Evolutionary conservation across 2,329 filamentous ascomycete genomes (phyloP), one percentile per base, ranked within the genome.

Genomic region (Aspergillus pseudotamarii): DNA sequence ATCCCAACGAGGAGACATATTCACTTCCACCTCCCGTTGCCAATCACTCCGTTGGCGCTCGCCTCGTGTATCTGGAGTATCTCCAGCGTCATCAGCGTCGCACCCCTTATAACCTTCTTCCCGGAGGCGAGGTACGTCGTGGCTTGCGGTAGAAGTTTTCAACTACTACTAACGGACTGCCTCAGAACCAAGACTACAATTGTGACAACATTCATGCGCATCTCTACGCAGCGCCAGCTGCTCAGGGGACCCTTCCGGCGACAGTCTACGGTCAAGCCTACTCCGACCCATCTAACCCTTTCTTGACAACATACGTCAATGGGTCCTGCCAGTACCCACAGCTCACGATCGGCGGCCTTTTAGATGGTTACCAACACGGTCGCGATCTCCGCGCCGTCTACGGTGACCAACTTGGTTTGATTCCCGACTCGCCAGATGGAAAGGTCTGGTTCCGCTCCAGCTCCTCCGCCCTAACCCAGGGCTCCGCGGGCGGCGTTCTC

Each of bases 241-340:
- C 58, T 16, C 55, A 62, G 32, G 63, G 59, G 1, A 58, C 67
- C 10, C 64, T 70, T 8, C 69, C 76, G 0, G 65, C 76, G 3
- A 68, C 70, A 0, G 72, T 79, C 58, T 78, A 79, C 56, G 75
- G 72, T 8, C 73, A 78, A 57, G 73, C 76, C 8, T 79, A 79
- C 63, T 68, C 73, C 6, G 76, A 78, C 54, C 66, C 73, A 0
- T 68, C 68, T 6, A 78, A 79, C 41, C 77, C 77, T 0, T 79
- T 79, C 48, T 46, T 72, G 11, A 59, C 57, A 0, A 61, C 67
- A 0, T 75, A 69, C 23, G 75, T 78, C 16, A 73, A 75, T 12
- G 76, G 76, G 0, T 69, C 75, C 28, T 79, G 77, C 51, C 77
- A 79, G 61, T 79, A 74, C 41, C 77, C 77, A 0, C 77, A 79